phyloP scores from a whole-genome alignment of 2,329 filamentous ascomycete species.

The Fusarium sp. region DNA sequence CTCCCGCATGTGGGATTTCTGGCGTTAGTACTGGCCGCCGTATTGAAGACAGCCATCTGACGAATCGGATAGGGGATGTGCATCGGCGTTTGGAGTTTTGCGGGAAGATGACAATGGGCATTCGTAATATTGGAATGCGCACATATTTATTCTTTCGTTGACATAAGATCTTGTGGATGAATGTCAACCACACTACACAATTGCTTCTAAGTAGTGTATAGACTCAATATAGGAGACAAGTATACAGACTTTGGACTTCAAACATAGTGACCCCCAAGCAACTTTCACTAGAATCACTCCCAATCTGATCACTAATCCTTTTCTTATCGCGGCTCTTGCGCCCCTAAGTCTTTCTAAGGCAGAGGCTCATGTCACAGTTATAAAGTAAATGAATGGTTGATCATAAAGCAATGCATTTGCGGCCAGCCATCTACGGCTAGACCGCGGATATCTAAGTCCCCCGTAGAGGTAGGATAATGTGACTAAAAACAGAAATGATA shows the following conservation, averaged over 20 bases:
- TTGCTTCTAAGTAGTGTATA: too few relatives aligned
- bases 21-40: constrained; percentile 12
- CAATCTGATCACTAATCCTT: too few relatives aligned
- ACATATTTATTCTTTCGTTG: neutral
- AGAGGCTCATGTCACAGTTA: too few relatives aligned
- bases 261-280: too few relatives aligned
- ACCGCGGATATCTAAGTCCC: constrained; percentile 44
- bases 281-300: too few relatives aligned
- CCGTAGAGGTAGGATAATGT: constrained; percentile 27
- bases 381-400: neutral
- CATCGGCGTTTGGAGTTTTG: neutral
- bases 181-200: too few relatives aligned
- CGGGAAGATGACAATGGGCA: neutral
- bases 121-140: neutral
- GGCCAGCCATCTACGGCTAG: constrained; percentile 8
- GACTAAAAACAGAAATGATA: constrained; percentile 37
- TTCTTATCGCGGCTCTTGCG: neutral
- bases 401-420: constrained; percentile 17
- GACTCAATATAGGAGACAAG: too few relatives aligned
- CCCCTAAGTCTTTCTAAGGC: too few relatives aligned
- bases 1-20: constrained; percentile 13
- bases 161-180: neutral
- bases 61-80: too few relatives aligned
- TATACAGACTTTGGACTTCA: too few relatives aligned
- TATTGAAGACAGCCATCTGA: constrained; percentile 23